Base-by-base conservation (phyloP, 2,329 filamentous ascomycete genomes). In the Stagonosporopsis cucurbitacearum region DNA sequence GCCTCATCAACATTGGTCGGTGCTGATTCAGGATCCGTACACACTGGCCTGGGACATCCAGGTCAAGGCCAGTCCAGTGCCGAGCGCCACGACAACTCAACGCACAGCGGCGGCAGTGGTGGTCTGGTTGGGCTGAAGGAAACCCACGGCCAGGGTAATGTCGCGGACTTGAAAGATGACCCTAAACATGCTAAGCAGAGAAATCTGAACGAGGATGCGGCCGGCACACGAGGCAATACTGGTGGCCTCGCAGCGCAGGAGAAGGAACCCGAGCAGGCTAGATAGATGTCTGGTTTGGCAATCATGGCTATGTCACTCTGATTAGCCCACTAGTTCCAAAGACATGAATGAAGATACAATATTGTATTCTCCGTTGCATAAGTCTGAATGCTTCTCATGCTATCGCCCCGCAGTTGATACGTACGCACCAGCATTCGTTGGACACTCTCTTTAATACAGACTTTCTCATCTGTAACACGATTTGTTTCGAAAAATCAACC, bases 31-130 rank as follows among this genome's bases (percentile, higher is more conserved):
- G 73, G 67, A 12, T 79, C 84, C 46, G 82, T 86, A 7, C 75
- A 86, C 73, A 78, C 73, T 0, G 82, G 84, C 0, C 65, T 84
- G 1, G 83, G 83, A 2, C 78, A 84, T 50, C 84, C 83, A 2
- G 72, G 77, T 9, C 72, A 75, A 43, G 83, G 81, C 20, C 76
- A 84, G 73, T 80, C 79, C 17, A 78, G 72, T 50, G 67, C 60
- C 2, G 83, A 86, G 69, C 54, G 81, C 9, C 80, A 84, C 53
- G 80, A 82, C 33, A 79, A 79, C 6, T 52, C 48, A 4, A 51
- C 20, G 25, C 64, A 75, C 45, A 67, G 74, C 39, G 70, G 71
- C 12, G 68, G 77, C 6, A 81, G 79, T 65, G 80, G 81, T 3
- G 53, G 49, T 19, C 62, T 80, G 6, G 77, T 80, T 46, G 80